Evolutionary conservation across 306 rosid species (phyloP).

Genomic region (Medicago ruthenica): DNA sequence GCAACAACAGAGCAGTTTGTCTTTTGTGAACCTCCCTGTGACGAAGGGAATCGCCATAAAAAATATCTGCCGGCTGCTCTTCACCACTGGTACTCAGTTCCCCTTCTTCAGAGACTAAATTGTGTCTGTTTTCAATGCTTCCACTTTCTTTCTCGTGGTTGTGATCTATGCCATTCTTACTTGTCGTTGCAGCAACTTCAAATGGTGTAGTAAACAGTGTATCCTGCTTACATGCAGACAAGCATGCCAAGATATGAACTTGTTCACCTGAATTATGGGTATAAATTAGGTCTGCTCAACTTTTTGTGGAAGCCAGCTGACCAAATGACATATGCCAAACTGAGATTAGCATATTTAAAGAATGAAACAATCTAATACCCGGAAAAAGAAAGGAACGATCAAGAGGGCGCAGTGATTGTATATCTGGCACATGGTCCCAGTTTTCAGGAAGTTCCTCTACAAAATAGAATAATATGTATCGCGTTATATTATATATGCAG

Average conservation of each 20-base stretch:
- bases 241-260: constrained; percentile 89
- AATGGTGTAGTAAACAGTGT: constrained; percentile 76
- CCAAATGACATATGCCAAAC: constrained; percentile 41
- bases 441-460: constrained; percentile 83
- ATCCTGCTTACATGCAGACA: constrained; percentile 89
- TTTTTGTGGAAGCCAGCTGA: constrained; percentile 48
- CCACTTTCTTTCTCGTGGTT: constrained; percentile 63
- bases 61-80: constrained; percentile 53
- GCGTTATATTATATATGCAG: constrained; percentile 27
- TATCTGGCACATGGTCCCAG: constrained; percentile 76
- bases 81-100: constrained; percentile 54
- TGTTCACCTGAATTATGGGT: constrained; percentile 84
- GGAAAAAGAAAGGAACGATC: constrained; percentile 93
- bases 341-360: constrained; percentile 38
- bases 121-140: constrained; percentile 49
- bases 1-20: constrained; percentile 66
- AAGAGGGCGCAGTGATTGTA: constrained; percentile 65
- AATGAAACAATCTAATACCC: constrained; percentile 62
- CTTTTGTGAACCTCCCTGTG: constrained; percentile 73
- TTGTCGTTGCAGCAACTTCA: constrained; percentile 73
- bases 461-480: constrained; percentile 47
- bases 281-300: constrained; percentile 55
- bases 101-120: constrained; percentile 48
- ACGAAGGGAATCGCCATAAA: constrained; percentile 66
- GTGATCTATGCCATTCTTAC: constrained; percentile 66